Base-by-base conservation (phyloP, 352 stramenopile genomes). In the Pythium rishiriense region DNA sequence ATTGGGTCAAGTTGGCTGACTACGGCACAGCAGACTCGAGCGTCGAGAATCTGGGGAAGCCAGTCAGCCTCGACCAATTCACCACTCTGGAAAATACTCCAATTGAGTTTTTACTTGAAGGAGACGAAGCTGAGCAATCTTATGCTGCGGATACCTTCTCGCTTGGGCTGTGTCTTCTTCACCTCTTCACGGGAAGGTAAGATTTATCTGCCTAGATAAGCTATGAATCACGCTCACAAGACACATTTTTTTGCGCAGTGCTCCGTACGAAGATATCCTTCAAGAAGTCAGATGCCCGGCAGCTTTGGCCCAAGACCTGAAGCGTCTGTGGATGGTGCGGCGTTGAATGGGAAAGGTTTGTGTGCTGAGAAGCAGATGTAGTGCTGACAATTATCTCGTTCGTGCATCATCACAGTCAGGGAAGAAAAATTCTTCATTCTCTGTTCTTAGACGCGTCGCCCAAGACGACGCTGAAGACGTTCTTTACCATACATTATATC, bases 71-170 rank as follows among this genome's bases (percentile, higher is more conserved):
- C 42, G 93, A 96, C 37, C 96, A 95, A 54, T 99, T 99, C 67
- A 98, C 97, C 28, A 99, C 98, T 19, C 75, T 99, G 19, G 98
- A 99, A 72, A 99, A 99, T 70, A 95, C 95, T 15, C 94, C 98
- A 2, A 81, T 97, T 22, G 98, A 99, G 46, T 98, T 97, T 51
- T 72, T 99, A 10, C 79, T 99, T 33, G 73, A 97, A 45, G 98
- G 98, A 29, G 90, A 98, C 66, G 72, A 73, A 6, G 92, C 96
- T 6, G 56, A 76, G 52, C 96, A 97, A 69, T 96, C 86, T 3
- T 98, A 97, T 71, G 91, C 91, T 15, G 83, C 94, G 47, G 97
- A 99, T 74, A 95, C 86, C 9, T 99, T 99, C 73, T 91, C 92
- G 4, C 74, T 99, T 2, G 97, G 97, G 4, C 82, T 99, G 3